Conservation (phyloP, 768 basidiomycete species). For the Suillus spraguei region DNA sequence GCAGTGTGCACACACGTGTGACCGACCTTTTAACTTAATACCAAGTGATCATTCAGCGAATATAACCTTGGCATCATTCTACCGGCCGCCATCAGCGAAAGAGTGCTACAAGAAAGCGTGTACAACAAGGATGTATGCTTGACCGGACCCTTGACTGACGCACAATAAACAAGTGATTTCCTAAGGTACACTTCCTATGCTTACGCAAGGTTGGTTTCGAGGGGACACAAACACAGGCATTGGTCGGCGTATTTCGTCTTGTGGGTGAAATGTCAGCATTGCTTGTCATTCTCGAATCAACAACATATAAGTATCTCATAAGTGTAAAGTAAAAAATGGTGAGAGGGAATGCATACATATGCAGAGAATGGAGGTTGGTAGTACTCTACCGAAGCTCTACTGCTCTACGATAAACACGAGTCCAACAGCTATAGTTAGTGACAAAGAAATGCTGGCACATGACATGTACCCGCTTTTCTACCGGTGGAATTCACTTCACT, state of each 20-base stretch:
- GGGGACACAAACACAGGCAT: neutral
- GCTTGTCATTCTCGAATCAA: neutral
- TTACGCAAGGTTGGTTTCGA: neutral
- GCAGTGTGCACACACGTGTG: neutral
- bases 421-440: too few relatives aligned
- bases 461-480: neutral
- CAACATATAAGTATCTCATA: slow-evolving; percentile 5
- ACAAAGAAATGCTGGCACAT: neutral
- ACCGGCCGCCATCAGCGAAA: neutral
- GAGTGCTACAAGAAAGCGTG: neutral
- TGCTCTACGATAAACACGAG: neutral
- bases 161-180: neutral
- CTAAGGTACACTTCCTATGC: neutral
- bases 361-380: neutral
- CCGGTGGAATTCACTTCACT: slow-evolving; percentile 5
- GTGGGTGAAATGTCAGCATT: neutral
- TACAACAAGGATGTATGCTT: neutral
- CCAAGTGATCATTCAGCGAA: neutral
- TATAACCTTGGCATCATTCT: neutral
- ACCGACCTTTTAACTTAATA: too few relatives aligned
- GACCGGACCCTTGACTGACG: neutral
- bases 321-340: neutral
- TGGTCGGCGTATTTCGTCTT: neutral
- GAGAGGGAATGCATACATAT: slow-evolving; percentile 2
- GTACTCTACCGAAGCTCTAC: neutral